phyloP scores from a whole-genome alignment of 768 basidiomycete genomes.

The Mycena leptocephala region DNA sequence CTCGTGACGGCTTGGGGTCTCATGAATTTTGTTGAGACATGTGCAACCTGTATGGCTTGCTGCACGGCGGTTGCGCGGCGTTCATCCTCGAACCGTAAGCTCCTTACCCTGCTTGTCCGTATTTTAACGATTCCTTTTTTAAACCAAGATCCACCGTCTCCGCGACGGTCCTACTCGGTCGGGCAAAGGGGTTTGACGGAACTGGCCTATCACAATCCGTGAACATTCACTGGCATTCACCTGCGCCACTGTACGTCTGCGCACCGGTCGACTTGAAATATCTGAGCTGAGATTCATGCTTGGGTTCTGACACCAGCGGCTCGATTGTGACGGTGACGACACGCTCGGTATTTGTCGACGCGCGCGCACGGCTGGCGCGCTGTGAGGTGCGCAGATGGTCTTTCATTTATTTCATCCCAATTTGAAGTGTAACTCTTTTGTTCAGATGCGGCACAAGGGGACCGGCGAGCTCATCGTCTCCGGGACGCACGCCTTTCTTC shows the following conservation, averaged over 20 bases:
- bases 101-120: background rate
- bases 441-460: slow-evolving; percentile 22
- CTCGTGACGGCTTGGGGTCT: no score
- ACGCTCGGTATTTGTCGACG: slow-evolving; percentile 6
- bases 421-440: background rate
- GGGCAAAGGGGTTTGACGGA: slow-evolving; percentile 22
- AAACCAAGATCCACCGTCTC: slow-evolving; percentile 12
- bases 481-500: slow-evolving; percentile 12
- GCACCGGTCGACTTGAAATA: background rate
- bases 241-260: slow-evolving; percentile 22
- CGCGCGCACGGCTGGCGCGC: background rate
- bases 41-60: slow-evolving; percentile 34
- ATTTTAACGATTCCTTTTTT: background rate
- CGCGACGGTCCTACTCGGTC: slow-evolving; percentile 8
- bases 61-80: slow-evolving; percentile 32
- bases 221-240: slow-evolving; percentile 31
- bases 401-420: background rate
- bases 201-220: slow-evolving; percentile 18
- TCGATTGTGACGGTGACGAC: background rate
- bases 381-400: slow-evolving; percentile 13
- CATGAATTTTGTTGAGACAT: slow-evolving; percentile 21
- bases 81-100: slow-evolving; percentile 30
- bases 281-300: background rate
- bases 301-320: background rate
- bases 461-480: slow-evolving; percentile 11